Base-by-base conservation (phyloP, 768 basidiomycete species). In the Podaxis mareebaensis region DNA sequence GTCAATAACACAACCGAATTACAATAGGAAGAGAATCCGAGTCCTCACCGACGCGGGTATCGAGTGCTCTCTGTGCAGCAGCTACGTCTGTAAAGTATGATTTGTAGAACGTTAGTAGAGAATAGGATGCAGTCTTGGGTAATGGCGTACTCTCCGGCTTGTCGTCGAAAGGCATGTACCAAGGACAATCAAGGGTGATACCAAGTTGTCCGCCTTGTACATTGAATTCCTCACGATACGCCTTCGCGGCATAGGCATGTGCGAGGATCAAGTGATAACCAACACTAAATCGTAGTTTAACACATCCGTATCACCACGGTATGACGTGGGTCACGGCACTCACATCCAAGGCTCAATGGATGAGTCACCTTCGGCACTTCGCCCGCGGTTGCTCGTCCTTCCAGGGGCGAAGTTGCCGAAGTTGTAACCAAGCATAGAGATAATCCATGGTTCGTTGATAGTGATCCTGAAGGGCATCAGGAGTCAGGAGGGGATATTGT, bases 401-500 rank as follows among this genome's bases (percentile, higher is more conserved):
- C 89, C 88, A 24, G 88, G 89, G 0, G 88, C 90, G 66, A 89
- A 89, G 2, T 81, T 76, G 20, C 87, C 90, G 44, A 81, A 75
- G 11, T 84, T 85, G 68, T 90, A 88, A 6, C 90, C 89, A 13
- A 89, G 76, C 53, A 83, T 77, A 49, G 88, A 81, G 54, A 86
- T 74, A 61, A 83, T 84, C 87, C 85, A 89, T 1, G 89, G 89
- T 74, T 93, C 90, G 74, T 92, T 91, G 71, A 88, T 72, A 0
- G 89, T 91, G 60, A 90, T 78, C 88, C 86, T 86, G 33, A 20
- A 26, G 38, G 2, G 1, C 10, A 8, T 28, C 39, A 39, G 54
- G 11, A 40, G 44, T 64, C 33, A 58, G 52, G 24, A 40, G 22
- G 58, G 38, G 20, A 17, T 4, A 15, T 51, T 12, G 7, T 13